Base-by-base conservation (phyloP, 352 stramenopile species). In the Phytopythium kandeliae region DNA sequence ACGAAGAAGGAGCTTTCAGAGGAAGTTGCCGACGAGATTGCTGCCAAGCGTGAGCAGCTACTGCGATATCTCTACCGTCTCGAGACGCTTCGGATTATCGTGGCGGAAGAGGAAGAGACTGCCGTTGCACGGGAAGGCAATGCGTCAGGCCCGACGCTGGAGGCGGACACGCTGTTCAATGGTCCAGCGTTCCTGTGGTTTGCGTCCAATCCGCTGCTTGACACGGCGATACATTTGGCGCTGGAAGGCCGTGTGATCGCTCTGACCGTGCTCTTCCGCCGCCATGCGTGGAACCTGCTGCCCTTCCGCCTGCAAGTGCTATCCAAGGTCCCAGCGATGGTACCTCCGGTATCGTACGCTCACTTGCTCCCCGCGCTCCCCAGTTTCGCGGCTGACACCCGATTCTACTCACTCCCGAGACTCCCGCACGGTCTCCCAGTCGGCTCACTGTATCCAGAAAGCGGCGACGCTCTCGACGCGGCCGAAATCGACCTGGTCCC, bases 231-330 rank as follows among this genome's bases (percentile, higher is more conserved):
- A 25, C 60, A 80, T 9, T 67, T 87, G 34, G 76, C 80, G 6
- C 60, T 42, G 42, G 71, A 86, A 46, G 78, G 69, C 0, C 71
- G 80, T 1, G 26, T 86, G 5, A 33, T 48, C 16, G 74, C 75
- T 0, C 56, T 92, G 0, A 55, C 24, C 0, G 58, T 85, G 26
- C 36, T 92, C 22, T 69, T 89, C 11, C 47, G 56, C 17, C 64
- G 78, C 3, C 67, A 92, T 24, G 63, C 57, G n/a, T 78, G 53
- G 45, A 85, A 78, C 42, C 43, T 92, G 22, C 24, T 85, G 4
- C 65, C 80, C 26, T 56, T 58, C 26, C 78, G 78, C 25, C 25
- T 78, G 6, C 51, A 74, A 0, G 58, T 92, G 44, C 65, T 92
- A 1, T 61, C 78, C 3, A 40, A 69, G 24, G 41, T 89, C 2